Base-by-base conservation (phyloP, 1,139 yeast species). In the Candida anutae region DNA sequence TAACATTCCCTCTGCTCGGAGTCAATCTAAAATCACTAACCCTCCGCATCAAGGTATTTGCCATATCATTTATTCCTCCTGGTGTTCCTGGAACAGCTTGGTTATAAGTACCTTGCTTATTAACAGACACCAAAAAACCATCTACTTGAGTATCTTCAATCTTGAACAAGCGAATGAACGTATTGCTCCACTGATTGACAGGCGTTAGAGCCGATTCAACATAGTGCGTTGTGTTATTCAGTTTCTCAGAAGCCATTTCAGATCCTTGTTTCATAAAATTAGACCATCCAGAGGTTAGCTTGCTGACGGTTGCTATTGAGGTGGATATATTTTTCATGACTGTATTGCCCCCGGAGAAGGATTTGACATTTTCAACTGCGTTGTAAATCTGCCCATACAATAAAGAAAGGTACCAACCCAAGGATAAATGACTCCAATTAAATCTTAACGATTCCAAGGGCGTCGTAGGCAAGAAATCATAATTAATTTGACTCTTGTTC, bases 371-470 rank as follows among this genome's bases (percentile, higher is more conserved):
- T 22, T 58, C 62, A 8, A 63, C 59, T 15, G 65, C 53, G 28
- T 69, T 66, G 45, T 72, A 83, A 1, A 83, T 66, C 29, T 67
- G 62, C 2, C 79, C 74, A 77, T 87, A 83, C 19, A 83, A 46
- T 11, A 81, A 56, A 10, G 82, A 70, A 25, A 70, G 63, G 46
- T 83, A 78, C 95, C 95, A 85, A 0, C 88, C 87, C 21, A 82
- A 58, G 0, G 90, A 74, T 6, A 68, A 43, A 24, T 59, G 58
- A 25, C 72, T 69, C 90, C 94, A 81, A 9, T 54, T 50, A 37
- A 82, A 77, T 29, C 50, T 57, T 35, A 79, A 56, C 3, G 68
- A 67, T 29, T 71, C 72, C 30, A 74, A 61, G 3, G 58, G 58
- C 0, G 61, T 47, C 2, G 43, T 42, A 0, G 69, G 67, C 16